Base-by-base conservation (phyloP, 768 basidiomycete genomes). In the Psilocybe tampanensis region DNA sequence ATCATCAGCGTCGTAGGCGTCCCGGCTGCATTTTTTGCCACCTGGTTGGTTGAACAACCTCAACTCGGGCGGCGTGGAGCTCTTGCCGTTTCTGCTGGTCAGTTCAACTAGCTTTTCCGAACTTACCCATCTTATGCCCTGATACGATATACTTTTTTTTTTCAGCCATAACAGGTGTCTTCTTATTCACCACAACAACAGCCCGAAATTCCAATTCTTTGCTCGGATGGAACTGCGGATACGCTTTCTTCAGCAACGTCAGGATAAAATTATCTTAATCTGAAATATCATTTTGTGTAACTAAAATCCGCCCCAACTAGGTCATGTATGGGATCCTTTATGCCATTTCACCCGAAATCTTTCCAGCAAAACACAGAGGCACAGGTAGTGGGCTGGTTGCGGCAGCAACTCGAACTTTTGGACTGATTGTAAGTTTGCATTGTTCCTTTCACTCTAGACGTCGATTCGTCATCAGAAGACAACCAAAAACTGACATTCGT, bases 211-310 rank as follows among this genome's bases (percentile, higher is more conserved):
- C 85, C 12, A 78, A 86, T 58, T 76, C 81, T 47, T 76, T 90
- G 47, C 77, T 92, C 41, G 90, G 86, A 52, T 91, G 89, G 89
- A 90, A 90, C 67, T 91, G 89, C 68, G 87, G 82, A 15, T 89
- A 87, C 57, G 74, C 73, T 4, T 86, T 86, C 66, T 79, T 71
- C 60, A 84, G 81, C 52, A 86, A 86, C 63, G 82, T 86, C 55
- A 44, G 76, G 70, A 12, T 12, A n/a, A 45, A n/a, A n/a, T n/a
- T n/a, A n/a, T n/a, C 12, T 24, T 29, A 13, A 9, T 17, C 21
- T 12, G 1, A 4, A 33, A n/a, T 45, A n/a, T n/a, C n/a, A n/a
- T 26, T 47, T 21, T 45, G n/a, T 22, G 44, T 33, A 19, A 51
- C 24, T 23, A 44, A 32, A 53, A 33, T 0, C 18, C 53, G n/a